phyloP scores from a whole-genome alignment of 495 filamentous ascomycete genomes.

The Neohortaea acidophila region DNA sequence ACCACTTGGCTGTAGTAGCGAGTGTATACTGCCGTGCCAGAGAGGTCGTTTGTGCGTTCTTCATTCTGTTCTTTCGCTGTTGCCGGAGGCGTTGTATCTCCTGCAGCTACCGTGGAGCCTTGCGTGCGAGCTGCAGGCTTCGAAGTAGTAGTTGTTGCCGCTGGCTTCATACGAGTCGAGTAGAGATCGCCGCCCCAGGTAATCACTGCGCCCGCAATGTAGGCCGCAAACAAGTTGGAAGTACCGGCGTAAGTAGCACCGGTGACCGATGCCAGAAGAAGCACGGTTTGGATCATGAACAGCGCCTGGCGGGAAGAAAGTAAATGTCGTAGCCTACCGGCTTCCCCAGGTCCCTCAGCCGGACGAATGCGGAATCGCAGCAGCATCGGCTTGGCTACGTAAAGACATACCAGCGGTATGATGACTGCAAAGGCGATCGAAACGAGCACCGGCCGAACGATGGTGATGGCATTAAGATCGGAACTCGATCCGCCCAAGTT shows the following conservation, averaged over 20 bases:
- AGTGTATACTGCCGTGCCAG: conserved; percentile 35
- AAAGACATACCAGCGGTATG: conserved; percentile 33
- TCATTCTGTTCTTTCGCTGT: too few species aligned
- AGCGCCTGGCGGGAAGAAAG: conserved; percentile 18
- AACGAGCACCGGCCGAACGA: conserved; percentile 44
- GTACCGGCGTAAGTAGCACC: conserved; percentile 47
- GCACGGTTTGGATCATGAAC: conserved; percentile 23
- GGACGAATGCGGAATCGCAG: background rate
- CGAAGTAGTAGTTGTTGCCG: background rate
- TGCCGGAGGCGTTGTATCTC: too few species aligned
- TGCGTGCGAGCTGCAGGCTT: too few species aligned
- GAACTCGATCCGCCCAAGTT: conserved; percentile 29
- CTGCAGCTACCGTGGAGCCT: too few species aligned
- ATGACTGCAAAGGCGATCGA: conserved; percentile 40
- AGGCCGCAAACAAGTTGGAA: conserved; percentile 55
- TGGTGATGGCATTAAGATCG: conserved; percentile 29
- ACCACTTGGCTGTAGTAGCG: conserved; percentile 39
- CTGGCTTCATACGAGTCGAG: background rate
- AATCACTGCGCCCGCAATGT: conserved; percentile 45
- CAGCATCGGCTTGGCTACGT: conserved; percentile 29
- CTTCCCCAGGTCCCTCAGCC: background rate
- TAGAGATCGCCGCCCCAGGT: conserved; percentile 36
- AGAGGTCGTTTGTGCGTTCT: too few species aligned
- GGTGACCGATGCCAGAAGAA: conserved; percentile 42
- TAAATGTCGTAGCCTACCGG: too few species aligned